Evolutionary conservation across 495 filamentous ascomycete species (phyloP), one percentile per base, ranked within the genome.

Genomic region (Penicillium manginii): DNA sequence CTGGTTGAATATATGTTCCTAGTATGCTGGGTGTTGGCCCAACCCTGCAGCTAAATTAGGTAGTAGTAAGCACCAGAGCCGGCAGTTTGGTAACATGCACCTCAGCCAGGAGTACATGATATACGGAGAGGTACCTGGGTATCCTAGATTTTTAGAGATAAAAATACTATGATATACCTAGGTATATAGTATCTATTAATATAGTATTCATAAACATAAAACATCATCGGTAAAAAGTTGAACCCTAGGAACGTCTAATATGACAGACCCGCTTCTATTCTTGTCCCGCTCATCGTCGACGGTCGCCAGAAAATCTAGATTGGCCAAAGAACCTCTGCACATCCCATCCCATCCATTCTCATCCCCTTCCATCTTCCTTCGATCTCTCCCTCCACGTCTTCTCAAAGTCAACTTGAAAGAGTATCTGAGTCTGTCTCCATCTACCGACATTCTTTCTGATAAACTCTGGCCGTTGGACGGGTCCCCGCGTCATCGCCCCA

Each of bases 401-500:
- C 12, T 14, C 11, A 1, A 43, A 2, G 1, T 9, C 7, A 9
- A 40, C 37, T 40, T n/a, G 3, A 40, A 17, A 17, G n/a, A 43
- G 21, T 26, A 15, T 52, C 29, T 26, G 15, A 32, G 18, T 11
- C 54, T 52, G 26, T 31, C 52, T 29, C n/a, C n/a, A n/a, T n/a
- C n/a, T n/a, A n/a, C n/a, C n/a, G n/a, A 19, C 4, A 29, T 4
- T 29, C 45, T n/a, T 21, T 47, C 21, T 14, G 22, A 47, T 14
- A 10, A 22, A 26, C n/a, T 26, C 18, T 26, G 18, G 21, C 9
- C 49, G 33, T 37, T 43, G 40, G n/a, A 43, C 50, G 53, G 58
- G 59, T 54, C 59, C 59, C 54, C 43, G 59, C 59, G 59, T 61
- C 59, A 61, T 61, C 53, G 43, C 51, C 53, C 54, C 23, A 37